Base-by-base conservation (phyloP, 257 asterid species). In the Gentiana macrophylla region DNA sequence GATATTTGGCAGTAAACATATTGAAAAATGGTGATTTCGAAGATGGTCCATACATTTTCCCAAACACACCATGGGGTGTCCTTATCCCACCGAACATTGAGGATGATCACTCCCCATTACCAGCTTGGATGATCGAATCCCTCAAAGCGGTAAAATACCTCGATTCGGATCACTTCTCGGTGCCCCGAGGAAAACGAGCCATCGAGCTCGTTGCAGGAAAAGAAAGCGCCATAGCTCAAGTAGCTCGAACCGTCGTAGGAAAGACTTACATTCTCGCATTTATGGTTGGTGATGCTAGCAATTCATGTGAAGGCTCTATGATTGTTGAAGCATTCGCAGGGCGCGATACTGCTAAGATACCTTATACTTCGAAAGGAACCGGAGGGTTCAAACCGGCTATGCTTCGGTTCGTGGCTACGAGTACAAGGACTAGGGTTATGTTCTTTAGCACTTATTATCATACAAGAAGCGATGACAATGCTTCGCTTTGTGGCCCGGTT, bases 111-210 rank as follows among this genome's bases (percentile, higher is more conserved):
- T 87, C 96, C 4, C 86, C 98, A 0, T 66, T 91, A n/a, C 98
- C 98, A 1, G 95, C 84, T 7, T 91, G 98, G 98, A 91, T 88
- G 92, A 84, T 91, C 52, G 96, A 87, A 51, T 91, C 98, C 44
- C 80, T 87, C 49, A 91, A 87, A 52, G 96, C 98, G 5, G 90
- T 91, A 0, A 91, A 87, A 56, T 91, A 87, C 88, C 74, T 91
- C 1, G 96, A 91, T 47, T 54, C 92, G 0, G 93, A 81, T 12
- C 98, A 91, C 32, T 91, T 84, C n/a, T n/a, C 95, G 0, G 94
- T 91, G 45, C 98, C 98, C 38, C 77, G 65, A 1, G 95, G 92
- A 1, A 82, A 54, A 37, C 80, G 98, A 7, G 96, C 94, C 0
- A 55, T 91, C 7, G 98, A 91, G 69, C 89, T 91, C 1, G 96